These are phyloP conservation scores for Pseudozyma thailandica DNA, from an alignment of 1,284 basidiomycete species.

Conservation along the genomic window DNA sequence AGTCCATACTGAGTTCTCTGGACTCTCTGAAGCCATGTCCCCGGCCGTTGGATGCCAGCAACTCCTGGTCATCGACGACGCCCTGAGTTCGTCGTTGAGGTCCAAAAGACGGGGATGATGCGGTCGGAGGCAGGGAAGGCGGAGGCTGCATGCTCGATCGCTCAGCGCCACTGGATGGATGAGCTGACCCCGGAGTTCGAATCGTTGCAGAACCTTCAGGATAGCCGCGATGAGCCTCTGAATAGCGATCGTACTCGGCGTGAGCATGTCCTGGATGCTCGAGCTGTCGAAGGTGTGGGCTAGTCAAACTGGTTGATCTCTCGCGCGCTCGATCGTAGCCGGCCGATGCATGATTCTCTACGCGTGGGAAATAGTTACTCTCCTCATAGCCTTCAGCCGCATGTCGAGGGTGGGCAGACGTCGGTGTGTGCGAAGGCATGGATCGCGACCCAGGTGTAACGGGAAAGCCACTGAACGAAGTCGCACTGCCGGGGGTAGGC, in stretches of 20 bases:
- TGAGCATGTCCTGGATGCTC: constrained; percentile 4
- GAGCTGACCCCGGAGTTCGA: constrained; percentile 19
- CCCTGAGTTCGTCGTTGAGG: constrained; percentile 19
- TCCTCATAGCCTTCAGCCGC: constrained; percentile 19
- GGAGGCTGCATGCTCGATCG: constrained; percentile 13
- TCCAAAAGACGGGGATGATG: constrained; percentile 16
- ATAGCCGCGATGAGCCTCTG: constrained; percentile 3
- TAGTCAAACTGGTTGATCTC: constrained; percentile 21
- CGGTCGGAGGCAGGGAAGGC: constrained; percentile 21
- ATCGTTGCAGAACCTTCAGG: constrained; percentile 1
- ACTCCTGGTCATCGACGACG: constrained; percentile 5
- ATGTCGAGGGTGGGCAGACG: constrained; percentile 5
- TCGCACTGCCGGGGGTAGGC: constrained; percentile 25
- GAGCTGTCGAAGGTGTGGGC: constrained; percentile 21
- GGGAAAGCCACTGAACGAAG: constrained; percentile 24
- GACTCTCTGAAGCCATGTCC: not conserved
- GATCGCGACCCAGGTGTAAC: constrained; percentile 40
- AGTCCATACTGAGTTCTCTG: not conserved
- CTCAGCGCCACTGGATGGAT: constrained; percentile 2
- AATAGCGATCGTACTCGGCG: constrained; percentile 3
- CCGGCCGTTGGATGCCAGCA: constrained; percentile 9
- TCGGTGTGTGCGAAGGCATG: constrained; percentile 27
- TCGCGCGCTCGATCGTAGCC: constrained; percentile 10
- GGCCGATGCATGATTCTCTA: constrained; percentile 4
- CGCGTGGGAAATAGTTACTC: constrained; percentile 39